phyloP scores from a whole-genome alignment of 139 green algal species.

The Picocystis salinarum region DNA sequence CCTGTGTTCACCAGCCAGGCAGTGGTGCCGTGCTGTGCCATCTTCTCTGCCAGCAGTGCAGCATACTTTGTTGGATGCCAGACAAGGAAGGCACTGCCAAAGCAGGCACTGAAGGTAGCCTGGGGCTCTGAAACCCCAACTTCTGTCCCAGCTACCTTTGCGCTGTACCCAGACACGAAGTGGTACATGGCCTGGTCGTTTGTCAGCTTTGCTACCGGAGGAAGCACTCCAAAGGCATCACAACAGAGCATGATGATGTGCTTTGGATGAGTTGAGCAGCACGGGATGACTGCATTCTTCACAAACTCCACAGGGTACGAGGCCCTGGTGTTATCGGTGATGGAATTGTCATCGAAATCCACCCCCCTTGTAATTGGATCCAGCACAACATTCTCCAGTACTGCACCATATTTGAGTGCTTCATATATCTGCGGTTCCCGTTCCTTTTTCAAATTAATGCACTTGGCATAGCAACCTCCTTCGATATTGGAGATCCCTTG shows the following conservation, averaged over 20 bases:
- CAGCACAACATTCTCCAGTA: slow-evolving; percentile 91
- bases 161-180: slow-evolving; percentile 91
- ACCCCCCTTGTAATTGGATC: slow-evolving; percentile 21
- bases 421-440: slow-evolving; percentile 76
- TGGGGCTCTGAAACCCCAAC: slow-evolving; percentile 76
- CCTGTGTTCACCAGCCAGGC: slow-evolving; percentile 85
- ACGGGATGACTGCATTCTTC: slow-evolving; percentile 73
- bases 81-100: slow-evolving; percentile 33
- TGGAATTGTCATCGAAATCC: slow-evolving; percentile 25
- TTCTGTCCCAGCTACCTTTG: slow-evolving; percentile 91
- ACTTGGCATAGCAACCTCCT: slow-evolving; percentile 91
- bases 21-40: slow-evolving; percentile 54
- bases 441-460: slow-evolving; percentile 44
- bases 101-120: slow-evolving; percentile 47
- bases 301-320: slow-evolving; percentile 93
- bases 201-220: slow-evolving; percentile 59
- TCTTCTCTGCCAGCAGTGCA: slow-evolving; percentile 69
- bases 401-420: slow-evolving; percentile 67
- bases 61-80: slow-evolving; percentile 80
- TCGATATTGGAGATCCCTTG: slow-evolving; percentile 85
- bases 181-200: slow-evolving; percentile 91
- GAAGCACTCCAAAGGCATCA: slow-evolving; percentile 88
- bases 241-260: slow-evolving; percentile 75
- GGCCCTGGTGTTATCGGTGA: slow-evolving; percentile 85
- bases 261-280: slow-evolving; percentile 64